phyloP scores from a whole-genome alignment of 495 filamentous ascomycete species.

The Penicillium lagena region DNA sequence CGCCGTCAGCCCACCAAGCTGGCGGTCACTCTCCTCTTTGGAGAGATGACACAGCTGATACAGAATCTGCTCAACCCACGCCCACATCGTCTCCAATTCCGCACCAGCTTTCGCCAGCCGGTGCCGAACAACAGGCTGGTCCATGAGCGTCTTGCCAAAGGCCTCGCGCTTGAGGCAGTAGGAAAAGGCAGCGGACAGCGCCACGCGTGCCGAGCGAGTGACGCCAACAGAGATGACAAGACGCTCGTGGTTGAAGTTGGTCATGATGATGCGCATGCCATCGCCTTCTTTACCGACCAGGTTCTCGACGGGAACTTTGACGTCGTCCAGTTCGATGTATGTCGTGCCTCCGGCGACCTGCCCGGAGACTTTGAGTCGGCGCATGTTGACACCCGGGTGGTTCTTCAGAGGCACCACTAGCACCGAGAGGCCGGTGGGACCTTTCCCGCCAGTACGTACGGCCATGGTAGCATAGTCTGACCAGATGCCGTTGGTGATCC shows the following conservation, averaged over 20 bases:
- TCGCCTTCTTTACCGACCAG: constrained; percentile 63
- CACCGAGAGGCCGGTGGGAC: constrained; percentile 54
- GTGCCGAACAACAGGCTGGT: constrained; percentile 68
- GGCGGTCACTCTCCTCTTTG: constrained; percentile 55
- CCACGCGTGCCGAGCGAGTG: constrained; percentile 58
- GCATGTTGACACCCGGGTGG: constrained; percentile 58
- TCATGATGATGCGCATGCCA: constrained; percentile 74
- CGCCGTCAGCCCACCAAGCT: constrained; percentile 64
- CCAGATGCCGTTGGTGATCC: constrained; percentile 77
- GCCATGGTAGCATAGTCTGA: constrained; percentile 66
- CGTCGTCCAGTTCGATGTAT: constrained; percentile 70
- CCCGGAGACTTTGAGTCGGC: constrained; percentile 55
- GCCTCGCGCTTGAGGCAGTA: constrained; percentile 69
- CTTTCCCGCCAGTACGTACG: constrained; percentile 68
- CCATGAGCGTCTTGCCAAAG: constrained; percentile 67
- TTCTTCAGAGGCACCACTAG: constrained; percentile 61
- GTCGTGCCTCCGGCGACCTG: constrained; percentile 61
- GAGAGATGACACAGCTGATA: constrained; percentile 59
- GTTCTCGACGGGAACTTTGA: constrained; percentile 61
- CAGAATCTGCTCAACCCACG: constrained; percentile 70
- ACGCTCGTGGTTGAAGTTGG: constrained; percentile 80
- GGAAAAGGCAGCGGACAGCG: constrained; percentile 56
- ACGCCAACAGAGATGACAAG: constrained; percentile 57
- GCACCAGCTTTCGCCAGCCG: constrained; percentile 64
- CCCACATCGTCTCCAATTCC: constrained; percentile 61